Base-by-base conservation (phyloP, 2,329 filamentous ascomycete genomes). In the Rhexocercosporidium sp. region DNA sequence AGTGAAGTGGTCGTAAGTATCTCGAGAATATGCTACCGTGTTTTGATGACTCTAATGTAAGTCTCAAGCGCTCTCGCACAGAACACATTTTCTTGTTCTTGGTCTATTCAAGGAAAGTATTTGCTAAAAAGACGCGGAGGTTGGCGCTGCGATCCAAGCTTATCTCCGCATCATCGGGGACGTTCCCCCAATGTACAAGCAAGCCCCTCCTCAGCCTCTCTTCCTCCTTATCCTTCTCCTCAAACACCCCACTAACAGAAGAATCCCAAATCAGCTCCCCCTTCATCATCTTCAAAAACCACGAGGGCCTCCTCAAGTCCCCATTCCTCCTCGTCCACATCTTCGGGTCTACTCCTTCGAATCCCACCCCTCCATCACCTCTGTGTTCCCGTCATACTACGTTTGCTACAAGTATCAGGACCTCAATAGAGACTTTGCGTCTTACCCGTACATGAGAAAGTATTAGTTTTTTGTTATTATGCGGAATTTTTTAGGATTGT, bases 361-460 rank as follows among this genome's bases (percentile, higher is more conserved):
- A 20, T 22, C 22, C 25, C 9, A 53, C 14, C 53, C 63, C 1
- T 3, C 25, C 46, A 29, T 16, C 29, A 61, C 63, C n/a, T 20
- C 46, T 16, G 18, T 20, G 6, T 34, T 60, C n/a, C 34, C 54
- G 9, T 22, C 46, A 0, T 60, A 54, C 34, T 65, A 65, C 25
- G 27, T 41, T 14, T 39, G 53, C 46, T 25, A 27, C 22, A 60
- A 54, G 44, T 51, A 60, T 34, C 20, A 37, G 22, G 34, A 51
- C 4, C 25, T 60, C 56, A 27, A 25, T 3, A 46, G 6, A 9
- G 60, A 56, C 46, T 22, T 65, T 7, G 31, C 12, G 0, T 37
- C 44, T 1, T 65, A 65, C 34, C 63, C 63, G 5, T 60, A 65
- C 41, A 65, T 65, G 63, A 29, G 16, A 7, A 60, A 54, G 22